phyloP scores from a whole-genome alignment of 257 asterid species.

The Solanum paucissectum region DNA sequence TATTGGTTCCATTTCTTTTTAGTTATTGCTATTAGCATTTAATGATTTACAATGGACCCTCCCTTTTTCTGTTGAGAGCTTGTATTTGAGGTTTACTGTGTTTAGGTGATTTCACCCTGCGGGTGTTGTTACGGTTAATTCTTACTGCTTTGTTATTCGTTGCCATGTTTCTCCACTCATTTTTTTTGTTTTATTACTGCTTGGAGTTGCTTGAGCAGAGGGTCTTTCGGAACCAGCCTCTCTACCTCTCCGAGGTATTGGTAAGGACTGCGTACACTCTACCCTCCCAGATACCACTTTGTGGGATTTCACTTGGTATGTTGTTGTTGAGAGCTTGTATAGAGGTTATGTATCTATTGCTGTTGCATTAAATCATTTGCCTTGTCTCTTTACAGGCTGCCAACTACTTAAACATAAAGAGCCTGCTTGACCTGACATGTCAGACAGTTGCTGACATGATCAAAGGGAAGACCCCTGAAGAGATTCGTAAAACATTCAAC shows the following conservation, averaged over 20 bases:
- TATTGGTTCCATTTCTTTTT: background rate
- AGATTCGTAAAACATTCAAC: conserved; percentile 46
- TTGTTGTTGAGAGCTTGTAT: background rate
- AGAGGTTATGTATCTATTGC: background rate
- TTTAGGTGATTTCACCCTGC: background rate
- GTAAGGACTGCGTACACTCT: background rate
- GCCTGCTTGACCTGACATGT: conserved; percentile 50
- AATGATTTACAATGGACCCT: background rate
- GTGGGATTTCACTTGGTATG: background rate
- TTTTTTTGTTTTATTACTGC: background rate
- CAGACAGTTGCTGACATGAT: conserved; percentile 63
- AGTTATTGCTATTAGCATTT: background rate
- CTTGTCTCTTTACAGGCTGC: conserved; percentile 40
- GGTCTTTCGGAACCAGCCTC: background rate
- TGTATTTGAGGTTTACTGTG: background rate
- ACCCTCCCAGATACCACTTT: background rate
- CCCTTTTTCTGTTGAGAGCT: background rate
- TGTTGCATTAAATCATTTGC: background rate
- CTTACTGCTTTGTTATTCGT: background rate
- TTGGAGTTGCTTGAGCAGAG: background rate
- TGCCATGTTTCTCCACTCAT: background rate
- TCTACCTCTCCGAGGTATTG: background rate
- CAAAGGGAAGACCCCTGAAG: conserved; percentile 61
- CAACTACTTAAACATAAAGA: conserved; percentile 52
- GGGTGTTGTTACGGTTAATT: background rate